Percentiles rank a stretch among this genome's conserved stretches.
phyloP scores from a whole-genome alignment of 352 stramenopile genomes.

The Globisporangium middletonii region DNA sequence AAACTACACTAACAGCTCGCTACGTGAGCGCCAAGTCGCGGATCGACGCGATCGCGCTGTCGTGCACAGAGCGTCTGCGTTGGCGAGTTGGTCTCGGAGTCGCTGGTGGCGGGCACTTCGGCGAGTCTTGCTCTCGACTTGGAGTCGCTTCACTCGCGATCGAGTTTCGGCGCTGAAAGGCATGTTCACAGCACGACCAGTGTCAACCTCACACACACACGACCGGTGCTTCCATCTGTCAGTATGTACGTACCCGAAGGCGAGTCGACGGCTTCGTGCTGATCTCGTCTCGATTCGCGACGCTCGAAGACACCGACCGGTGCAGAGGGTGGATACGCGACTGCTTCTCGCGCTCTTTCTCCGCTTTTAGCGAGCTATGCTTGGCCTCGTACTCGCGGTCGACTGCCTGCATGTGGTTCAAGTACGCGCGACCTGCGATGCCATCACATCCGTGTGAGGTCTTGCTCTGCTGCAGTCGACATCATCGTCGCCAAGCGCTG shows the following conservation, averaged over 20 bases:
- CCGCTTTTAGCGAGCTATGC: not conserved
- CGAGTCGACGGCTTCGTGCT: slow-evolving; percentile 3
- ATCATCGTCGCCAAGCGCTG: no score
- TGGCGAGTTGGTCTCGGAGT: not conserved
- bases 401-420: slow-evolving; percentile 21
- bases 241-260: slow-evolving; percentile 6
- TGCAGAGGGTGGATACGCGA: slow-evolving; percentile 2
- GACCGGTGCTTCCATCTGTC: not conserved
- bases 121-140: no score
- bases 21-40: not conserved
- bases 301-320: slow-evolving; percentile 1
- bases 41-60: not conserved
- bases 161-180: slow-evolving; percentile 10
- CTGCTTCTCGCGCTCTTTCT: slow-evolving; percentile 13
- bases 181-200: not conserved
- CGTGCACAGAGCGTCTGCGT: slow-evolving; percentile 7
- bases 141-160: slow-evolving; percentile 6
- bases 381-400: slow-evolving; percentile 18
- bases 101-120: not conserved
- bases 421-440: slow-evolving; percentile 23
- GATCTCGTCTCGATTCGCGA: slow-evolving; percentile 2
- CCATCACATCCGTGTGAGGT: not conserved
- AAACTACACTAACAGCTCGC: not conserved
- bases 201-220: no score
- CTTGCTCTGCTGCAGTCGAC: not conserved